A percentile compares a stretch with the other conserved stretches of the same genome.
phyloP scores from a whole-genome alignment of 768 basidiomycete genomes.

The Asterophora parasitica region DNA sequence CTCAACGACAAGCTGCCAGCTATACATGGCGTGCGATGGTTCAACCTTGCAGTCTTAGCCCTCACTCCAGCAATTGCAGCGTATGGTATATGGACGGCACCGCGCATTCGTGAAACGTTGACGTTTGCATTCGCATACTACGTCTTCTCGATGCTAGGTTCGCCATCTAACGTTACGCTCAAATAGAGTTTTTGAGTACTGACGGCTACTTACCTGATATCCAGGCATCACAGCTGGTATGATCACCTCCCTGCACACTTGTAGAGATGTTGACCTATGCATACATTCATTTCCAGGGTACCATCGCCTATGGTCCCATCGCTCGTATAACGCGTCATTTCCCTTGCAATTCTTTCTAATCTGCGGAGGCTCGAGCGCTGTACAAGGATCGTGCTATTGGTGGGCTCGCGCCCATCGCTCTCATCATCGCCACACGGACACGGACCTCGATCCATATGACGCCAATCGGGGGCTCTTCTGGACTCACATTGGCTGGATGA shows the following conservation, averaged over 20 bases:
- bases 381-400: conserved; percentile 85
- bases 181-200: conserved; percentile 13
- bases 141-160: conserved; percentile 83
- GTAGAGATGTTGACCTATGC: conserved; percentile 3
- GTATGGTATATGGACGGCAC: conserved; percentile 57
- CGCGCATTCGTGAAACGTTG: conserved; percentile 45
- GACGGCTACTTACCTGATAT: conserved; percentile 8
- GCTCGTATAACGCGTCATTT: conserved; percentile 73
- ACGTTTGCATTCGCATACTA: conserved; percentile 70
- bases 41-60: conserved; percentile 67
- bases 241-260: conserved; percentile 22
- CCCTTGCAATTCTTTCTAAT: conserved; percentile 69
- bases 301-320: conserved; percentile 84
- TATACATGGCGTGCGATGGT: conserved; percentile 63
- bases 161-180: conserved; percentile 13
- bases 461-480: conserved; percentile 72
- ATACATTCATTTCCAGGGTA: conserved; percentile 42
- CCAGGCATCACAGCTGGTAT: conserved; percentile 46
- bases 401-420: conserved; percentile 83
- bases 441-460: conserved; percentile 81
- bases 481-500: conserved; percentile 84
- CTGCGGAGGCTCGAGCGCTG: conserved; percentile 73
- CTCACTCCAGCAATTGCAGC: conserved; percentile 66
- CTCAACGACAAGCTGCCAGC: conserved; percentile 36
- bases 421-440: conserved; percentile 82